Base-by-base conservation (phyloP, 306 rosid species). In the Cucurbita pepo region DNA sequence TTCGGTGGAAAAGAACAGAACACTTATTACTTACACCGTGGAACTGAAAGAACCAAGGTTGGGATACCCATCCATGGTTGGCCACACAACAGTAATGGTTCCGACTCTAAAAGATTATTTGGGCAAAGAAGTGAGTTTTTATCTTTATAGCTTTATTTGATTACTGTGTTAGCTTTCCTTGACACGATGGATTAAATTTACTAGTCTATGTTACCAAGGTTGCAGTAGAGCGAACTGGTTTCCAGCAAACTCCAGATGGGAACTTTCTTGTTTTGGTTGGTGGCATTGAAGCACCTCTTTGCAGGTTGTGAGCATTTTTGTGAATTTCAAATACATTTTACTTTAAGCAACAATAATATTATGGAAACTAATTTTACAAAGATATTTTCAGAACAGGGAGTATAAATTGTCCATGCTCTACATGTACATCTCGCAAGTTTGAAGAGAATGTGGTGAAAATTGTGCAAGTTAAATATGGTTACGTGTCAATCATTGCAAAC, bases 161-260 rank as follows among this genome's bases (percentile, higher is more conserved):
- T 70, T 70, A 15, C 53, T 34, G 48, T 21, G 52, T 40, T 10
- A 10, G 15, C 12, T 80, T 41, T n/a, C 57, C 43, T 59, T 53
- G 45, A 60, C 43, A 65, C 56, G 50, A 5, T 40, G 53, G 54
- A 66, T 72, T 18, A 61, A 58, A 55, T 73, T 66, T 36, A 16
- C 51, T 7, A 66, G 22, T 44, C n/a, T 62, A 34, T 8, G 57
- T 65, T 75, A 52, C 48, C 73, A 72, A 92, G 97, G 76, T 80
- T 76, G 72, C 74, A 60, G 77, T 84, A 61, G 97, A 90, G 80
- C 83, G 79, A 79, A 85, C 84, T 52, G 87, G 91, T 56, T 76
- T 92, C 69, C 92, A 90, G 71, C 85, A 85, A 66, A 81, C 92
- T 76, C 95, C 96, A 67, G 91, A 81, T 76, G 92, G 96, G 21